Base-by-base conservation (phyloP, 345 rosid genomes). In the Euclidium syriacum region DNA sequence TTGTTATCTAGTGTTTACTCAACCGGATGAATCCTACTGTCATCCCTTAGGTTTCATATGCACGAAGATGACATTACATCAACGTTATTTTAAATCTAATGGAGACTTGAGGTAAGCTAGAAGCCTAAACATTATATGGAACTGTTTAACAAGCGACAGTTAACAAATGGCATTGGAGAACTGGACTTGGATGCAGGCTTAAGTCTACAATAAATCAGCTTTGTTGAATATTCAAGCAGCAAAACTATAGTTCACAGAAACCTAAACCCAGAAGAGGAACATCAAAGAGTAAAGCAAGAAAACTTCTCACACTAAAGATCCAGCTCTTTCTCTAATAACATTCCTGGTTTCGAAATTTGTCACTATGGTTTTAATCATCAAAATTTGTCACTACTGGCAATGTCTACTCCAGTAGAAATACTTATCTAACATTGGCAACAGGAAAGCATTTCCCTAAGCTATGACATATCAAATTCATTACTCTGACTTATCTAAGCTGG, bases 21-120 rank as follows among this genome's bases (percentile, higher is more conserved):
- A 36, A 30, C 40, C 4, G 7, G 23, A 67, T 20, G 20, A 6
- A 30, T 33, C 27, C 62, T 65, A 34, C 6, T 8, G 17, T 26
- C 49, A 55, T 32, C 36, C 3, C 56, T 27, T 10, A 47, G 14
- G 23, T 46, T 55, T 25, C 49, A 49, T 67, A 36, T n/a, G 58
- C 50, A 22, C 26, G 23, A 50, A 49, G 40, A 63, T 48, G 34
- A 47, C 29, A 63, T 9, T 52, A 38, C 27, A 7, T 17, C 19
- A 62, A 24, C 56, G 46, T 23, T 23, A 16, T 30, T 8, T 0
- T 15, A 27, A n/a, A 1, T 18, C 8, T 29, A 14, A 51, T 5
- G 40, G 17, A 58, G 51, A 49, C 35, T 29, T 22, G 14, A 29
- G 32, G 18, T 7, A 16, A 27, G 52, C n/a, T 20, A 51, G n/a